phyloP scores from a whole-genome alignment of 2,329 filamentous ascomycete genomes.

The Cordyceps cateniannulata region DNA sequence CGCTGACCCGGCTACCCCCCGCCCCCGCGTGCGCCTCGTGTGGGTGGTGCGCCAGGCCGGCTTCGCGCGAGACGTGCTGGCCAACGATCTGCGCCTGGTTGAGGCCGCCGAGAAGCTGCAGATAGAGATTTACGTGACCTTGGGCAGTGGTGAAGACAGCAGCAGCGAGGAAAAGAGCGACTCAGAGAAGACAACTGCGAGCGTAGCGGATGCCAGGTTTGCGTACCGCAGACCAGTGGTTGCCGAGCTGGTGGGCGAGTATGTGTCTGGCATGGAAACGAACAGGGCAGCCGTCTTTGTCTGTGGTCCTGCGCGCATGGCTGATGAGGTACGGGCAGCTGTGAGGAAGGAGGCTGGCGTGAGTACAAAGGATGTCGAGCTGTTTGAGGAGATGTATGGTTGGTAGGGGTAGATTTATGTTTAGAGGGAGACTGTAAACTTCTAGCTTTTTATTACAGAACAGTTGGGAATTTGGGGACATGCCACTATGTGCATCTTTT shows the following conservation, averaged over 20 bases:
- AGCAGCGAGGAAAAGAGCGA: slow-evolving; percentile 4
- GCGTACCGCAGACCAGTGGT: slow-evolving; percentile 22
- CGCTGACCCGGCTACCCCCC: neutral
- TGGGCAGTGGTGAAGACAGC: slow-evolving; percentile 5
- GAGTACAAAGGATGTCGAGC: slow-evolving; percentile 20
- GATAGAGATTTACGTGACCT: slow-evolving; percentile 16
- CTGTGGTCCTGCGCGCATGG: slow-evolving; percentile 31
- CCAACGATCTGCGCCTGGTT: slow-evolving; percentile 20
- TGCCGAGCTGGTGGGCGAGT: slow-evolving; percentile 22
- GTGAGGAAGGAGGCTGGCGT: slow-evolving; percentile 21
- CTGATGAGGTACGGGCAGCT: slow-evolving; percentile 27
- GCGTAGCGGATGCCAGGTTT: slow-evolving; percentile 10
- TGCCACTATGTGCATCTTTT: too few relatives aligned
- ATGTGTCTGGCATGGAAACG: slow-evolving; percentile 15
- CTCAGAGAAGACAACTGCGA: slow-evolving; percentile 4
- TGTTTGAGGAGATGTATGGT: slow-evolving; percentile 28
- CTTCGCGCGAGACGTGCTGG: slow-evolving; percentile 24
- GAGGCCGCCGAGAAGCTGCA: slow-evolving; percentile 26
- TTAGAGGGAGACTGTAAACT: too few relatives aligned
- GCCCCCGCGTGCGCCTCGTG: slow-evolving; percentile 22
- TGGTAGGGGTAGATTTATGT: slow-evolving; percentile 18
- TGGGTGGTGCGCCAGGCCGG: slow-evolving; percentile 27
- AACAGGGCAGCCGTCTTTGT: slow-evolving; percentile 27
- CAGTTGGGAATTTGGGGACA: too few relatives aligned
- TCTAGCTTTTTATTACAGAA: too few relatives aligned